A percentile compares a stretch with the other conserved stretches of the same genome.
phyloP scores from a whole-genome alignment of 106 monocot genomes.

The Xerophyta viscosa region DNA sequence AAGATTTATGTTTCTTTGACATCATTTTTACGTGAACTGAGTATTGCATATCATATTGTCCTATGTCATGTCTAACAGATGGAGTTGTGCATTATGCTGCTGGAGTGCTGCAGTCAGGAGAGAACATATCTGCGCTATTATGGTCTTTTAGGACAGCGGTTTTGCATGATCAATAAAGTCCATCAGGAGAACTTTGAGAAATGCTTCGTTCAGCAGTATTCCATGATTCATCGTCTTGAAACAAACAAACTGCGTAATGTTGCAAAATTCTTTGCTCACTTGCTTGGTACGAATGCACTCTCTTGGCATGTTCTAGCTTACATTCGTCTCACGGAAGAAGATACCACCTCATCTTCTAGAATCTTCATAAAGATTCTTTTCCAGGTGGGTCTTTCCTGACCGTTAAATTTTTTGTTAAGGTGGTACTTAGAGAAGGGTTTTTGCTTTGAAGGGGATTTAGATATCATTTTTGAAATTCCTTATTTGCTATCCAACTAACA shows the following conservation, averaged over 20 bases:
- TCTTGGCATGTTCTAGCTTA: constrained; percentile 65
- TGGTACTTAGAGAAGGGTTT: no score
- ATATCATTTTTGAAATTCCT: no score
- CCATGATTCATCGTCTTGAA: constrained; percentile 46
- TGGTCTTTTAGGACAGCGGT: constrained; percentile 42
- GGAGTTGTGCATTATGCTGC: constrained; percentile 44
- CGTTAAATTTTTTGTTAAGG: no score
- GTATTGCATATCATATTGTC: no score
- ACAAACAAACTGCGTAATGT: constrained; percentile 45
- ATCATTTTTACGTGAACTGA: no score
- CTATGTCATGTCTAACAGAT: constrained; percentile 30
- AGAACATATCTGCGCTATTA: constrained; percentile 43
- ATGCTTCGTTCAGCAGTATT: constrained; percentile 48
- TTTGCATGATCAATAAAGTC: constrained; percentile 46
- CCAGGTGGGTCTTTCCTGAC: constrained; percentile 56
- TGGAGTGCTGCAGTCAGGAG: constrained; percentile 52
- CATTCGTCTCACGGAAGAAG: constrained; percentile 85
- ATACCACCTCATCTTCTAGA: constrained; percentile 86
- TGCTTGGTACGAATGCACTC: constrained; percentile 40
- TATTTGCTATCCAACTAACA: no score
- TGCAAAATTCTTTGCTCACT: constrained; percentile 45
- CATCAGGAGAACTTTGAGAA: constrained; percentile 45
- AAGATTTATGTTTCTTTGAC: constrained; percentile 10
- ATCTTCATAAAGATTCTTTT: constrained; percentile 98
- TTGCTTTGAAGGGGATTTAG: no score